Evolutionary conservation across 2,329 filamentous ascomycete species (phyloP).

Genomic region (Pseudocercospora vitis): DNA sequence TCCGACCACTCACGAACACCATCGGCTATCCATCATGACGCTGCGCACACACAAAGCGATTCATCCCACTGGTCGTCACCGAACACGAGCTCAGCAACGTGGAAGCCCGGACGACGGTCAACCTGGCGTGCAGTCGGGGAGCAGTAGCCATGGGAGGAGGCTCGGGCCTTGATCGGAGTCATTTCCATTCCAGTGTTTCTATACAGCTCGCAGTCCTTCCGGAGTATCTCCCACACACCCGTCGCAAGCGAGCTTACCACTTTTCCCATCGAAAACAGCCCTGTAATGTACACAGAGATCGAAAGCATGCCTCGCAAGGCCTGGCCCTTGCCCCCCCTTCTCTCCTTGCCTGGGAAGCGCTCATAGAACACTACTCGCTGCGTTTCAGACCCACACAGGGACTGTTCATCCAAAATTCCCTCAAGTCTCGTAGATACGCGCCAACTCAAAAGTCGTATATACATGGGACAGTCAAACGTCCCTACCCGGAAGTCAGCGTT

Average conservation of each 20-base stretch:
- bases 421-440: no score
- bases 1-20: constrained; percentile 15
- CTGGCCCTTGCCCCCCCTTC: not conserved
- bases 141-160: not conserved
- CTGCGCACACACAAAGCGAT: constrained; percentile 2
- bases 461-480: not conserved
- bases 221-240: constrained; percentile 3
- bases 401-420: no score
- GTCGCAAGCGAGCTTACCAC: constrained; percentile 2
- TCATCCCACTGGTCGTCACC: not conserved
- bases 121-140: not conserved
- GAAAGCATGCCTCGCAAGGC: not conserved
- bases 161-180: not conserved
- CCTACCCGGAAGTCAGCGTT: not conserved
- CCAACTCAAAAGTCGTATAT: not conserved
- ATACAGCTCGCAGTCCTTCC: not conserved
- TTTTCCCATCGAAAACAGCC: not conserved
- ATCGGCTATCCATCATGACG: not conserved
- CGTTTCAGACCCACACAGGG: not conserved
- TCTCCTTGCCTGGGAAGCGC: not conserved
- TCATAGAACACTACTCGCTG: not conserved
- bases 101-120: constrained; percentile 8
- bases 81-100: constrained; percentile 4
- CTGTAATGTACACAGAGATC: not conserved
- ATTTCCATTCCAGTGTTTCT: not conserved